Evolutionary conservation across 805 yeast species (phyloP).

Genomic region (Lipomyces lipofer): DNA sequence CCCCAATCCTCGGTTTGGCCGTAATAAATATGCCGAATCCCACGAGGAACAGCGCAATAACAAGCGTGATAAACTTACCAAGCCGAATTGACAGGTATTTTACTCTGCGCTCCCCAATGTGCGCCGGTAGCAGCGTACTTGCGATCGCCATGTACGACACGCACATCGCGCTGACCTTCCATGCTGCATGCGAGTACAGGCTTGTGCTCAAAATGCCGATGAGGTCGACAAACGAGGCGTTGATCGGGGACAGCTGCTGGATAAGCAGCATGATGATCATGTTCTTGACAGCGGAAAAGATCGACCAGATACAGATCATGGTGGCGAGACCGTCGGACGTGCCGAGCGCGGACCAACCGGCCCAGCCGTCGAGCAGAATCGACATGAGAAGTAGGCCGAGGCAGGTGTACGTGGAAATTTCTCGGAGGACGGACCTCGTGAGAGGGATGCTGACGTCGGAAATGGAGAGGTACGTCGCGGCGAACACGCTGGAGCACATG

Average conservation of each 20-base stretch:
- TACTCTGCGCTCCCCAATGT: conserved; percentile 18
- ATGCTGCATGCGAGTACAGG: conserved; percentile 24
- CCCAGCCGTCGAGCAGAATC: conserved; percentile 29
- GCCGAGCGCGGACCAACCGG: conserved; percentile 28
- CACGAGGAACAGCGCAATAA: conserved; percentile 18
- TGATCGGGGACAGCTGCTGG: conserved; percentile 30
- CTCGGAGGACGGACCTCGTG: conserved; percentile 27
- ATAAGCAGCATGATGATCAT: conserved; percentile 28
- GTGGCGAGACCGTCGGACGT: conserved; percentile 23
- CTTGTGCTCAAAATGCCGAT: conserved; percentile 28
- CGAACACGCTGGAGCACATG: conserved; percentile 27
- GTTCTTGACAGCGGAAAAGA: conserved; percentile 28
- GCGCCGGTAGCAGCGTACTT: conserved; percentile 20
- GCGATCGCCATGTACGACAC: conserved; percentile 31
- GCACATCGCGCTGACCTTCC: conserved; percentile 30
- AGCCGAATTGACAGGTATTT: conserved; percentile 18
- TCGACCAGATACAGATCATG: conserved; percentile 24
- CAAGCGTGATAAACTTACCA: conserved; percentile 17
- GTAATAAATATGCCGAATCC: conserved; percentile 18
- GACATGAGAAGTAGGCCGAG: conserved; percentile 28
- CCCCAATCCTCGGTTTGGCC: conserved; percentile 17
- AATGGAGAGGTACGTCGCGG: conserved; percentile 30
- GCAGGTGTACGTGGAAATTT: conserved; percentile 24
- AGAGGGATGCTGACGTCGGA: conserved; percentile 30
- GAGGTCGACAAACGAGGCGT: conserved; percentile 30